A percentile compares a stretch with the other conserved stretches of the same genome.
phyloP scores from a whole-genome alignment of 805 yeast species.

The Sugiyamaella chiloensis region DNA sequence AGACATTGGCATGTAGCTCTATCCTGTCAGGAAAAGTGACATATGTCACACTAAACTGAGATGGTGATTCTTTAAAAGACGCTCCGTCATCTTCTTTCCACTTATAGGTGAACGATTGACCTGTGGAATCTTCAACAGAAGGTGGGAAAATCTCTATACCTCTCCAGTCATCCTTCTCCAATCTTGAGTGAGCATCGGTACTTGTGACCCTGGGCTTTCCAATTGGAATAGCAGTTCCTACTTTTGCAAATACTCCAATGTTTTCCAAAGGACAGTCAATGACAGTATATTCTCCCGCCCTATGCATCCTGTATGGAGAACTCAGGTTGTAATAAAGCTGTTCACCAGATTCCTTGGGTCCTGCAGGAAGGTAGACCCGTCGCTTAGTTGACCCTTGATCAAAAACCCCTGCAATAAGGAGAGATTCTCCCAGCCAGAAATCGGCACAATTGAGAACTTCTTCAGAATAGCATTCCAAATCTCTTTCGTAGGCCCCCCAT shows the following conservation, averaged over 20 bases:
- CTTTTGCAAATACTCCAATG: constrained; percentile 12
- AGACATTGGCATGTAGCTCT: not conserved
- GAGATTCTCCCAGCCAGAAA: constrained; percentile 13
- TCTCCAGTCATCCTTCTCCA: constrained; percentile 6
- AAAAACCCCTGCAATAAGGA: constrained; percentile 8
- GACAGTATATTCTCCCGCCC: constrained; percentile 4
- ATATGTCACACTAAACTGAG: not conserved
- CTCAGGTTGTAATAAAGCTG: not conserved
- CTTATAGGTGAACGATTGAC: constrained; percentile 2
- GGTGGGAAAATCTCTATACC: constrained; percentile 14
- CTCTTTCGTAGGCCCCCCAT: constrained; percentile 6
- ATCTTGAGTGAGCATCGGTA: not conserved
- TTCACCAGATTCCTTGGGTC: not conserved
- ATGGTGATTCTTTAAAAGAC: not conserved
- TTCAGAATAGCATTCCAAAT: not conserved
- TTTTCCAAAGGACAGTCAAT: constrained; percentile 7
- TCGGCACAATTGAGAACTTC: constrained; percentile 9
- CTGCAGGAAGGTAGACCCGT: constrained; percentile 5
- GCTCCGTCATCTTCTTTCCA: constrained; percentile 15
- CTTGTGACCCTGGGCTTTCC: constrained; percentile 9
- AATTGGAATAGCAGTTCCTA: constrained; percentile 11
- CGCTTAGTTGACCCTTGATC: not conserved
- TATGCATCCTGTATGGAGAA: not conserved
- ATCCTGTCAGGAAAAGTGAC: not conserved
- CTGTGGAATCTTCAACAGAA: constrained; percentile 4